These are phyloP conservation scores for Clathrus columnatus DNA, from an alignment of 768 basidiomycete species.

Conservation along the genomic window DNA sequence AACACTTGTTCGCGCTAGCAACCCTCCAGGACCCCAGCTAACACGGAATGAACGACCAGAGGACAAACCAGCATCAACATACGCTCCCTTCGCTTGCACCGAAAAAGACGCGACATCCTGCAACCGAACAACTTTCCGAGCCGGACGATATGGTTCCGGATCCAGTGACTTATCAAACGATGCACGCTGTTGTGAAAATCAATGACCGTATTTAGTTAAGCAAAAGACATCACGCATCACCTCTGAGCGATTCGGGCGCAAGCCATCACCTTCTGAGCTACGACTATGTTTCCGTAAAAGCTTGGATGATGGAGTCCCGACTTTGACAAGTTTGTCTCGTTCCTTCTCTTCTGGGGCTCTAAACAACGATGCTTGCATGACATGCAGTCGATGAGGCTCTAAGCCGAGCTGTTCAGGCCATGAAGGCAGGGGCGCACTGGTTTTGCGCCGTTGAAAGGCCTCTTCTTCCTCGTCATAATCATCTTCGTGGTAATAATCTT, in stretches of 20 bases:
- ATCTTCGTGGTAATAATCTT: conserved; percentile 47
- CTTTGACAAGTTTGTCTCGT: conserved; percentile 12
- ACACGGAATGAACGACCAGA: conserved; percentile 84
- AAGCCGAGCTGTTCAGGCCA: conserved; percentile 69
- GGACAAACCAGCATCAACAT: conserved; percentile 76
- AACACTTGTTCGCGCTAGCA: conserved; percentile 68
- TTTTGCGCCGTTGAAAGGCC: conserved; percentile 19
- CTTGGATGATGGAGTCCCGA: conserved; percentile 21
- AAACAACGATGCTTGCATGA: conserved; percentile 89
- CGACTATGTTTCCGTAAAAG: conserved; percentile 65
- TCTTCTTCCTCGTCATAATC: conserved; percentile 22
- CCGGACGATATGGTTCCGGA: conserved; percentile 59
- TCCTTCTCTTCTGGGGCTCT: conserved; percentile 49
- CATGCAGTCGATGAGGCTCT: conserved; percentile 83
- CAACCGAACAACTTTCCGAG: conserved; percentile 72
- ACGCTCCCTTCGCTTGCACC: conserved; percentile 51
- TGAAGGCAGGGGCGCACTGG: conserved; percentile 34
- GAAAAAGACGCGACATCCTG: conserved; percentile 58
- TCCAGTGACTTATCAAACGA: conserved; percentile 73
- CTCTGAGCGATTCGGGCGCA: conserved; percentile 48
- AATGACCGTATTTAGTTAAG: not conserved
- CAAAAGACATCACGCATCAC: conserved; percentile 33
- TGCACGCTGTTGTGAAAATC: conserved; percentile 40
- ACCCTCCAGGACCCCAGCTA: conserved; percentile 83
- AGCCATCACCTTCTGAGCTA: conserved; percentile 66